phyloP scores from a whole-genome alignment of 805 yeast species.

The Pichia nanzhaoensis region DNA sequence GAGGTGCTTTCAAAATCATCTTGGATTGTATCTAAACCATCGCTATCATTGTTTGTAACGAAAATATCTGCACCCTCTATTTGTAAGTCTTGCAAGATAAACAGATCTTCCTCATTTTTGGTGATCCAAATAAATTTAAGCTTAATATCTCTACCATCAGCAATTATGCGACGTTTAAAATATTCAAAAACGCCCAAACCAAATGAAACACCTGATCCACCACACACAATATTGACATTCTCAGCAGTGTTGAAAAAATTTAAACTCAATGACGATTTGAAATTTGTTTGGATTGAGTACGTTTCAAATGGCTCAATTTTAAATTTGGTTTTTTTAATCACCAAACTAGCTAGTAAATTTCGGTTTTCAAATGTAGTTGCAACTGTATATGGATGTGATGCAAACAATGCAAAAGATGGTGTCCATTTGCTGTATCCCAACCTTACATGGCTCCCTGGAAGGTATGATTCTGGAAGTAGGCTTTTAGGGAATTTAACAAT shows the following conservation, averaged over 20 bases:
- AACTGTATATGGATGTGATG: conserved; percentile 66
- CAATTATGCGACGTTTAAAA: conserved; percentile 25
- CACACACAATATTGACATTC: conserved; percentile 50
- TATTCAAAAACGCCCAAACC: conserved; percentile 48
- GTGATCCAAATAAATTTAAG: conserved; percentile 51
- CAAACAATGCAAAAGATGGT: conserved; percentile 40
- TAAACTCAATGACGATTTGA: conserved; percentile 36
- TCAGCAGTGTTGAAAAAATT: conserved; percentile 43
- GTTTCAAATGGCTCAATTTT: conserved; percentile 26
- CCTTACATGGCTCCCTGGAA: conserved; percentile 56
- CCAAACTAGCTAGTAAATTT: conserved; percentile 35
- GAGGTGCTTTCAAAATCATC: conserved; percentile 23
- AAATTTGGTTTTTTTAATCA: conserved; percentile 39
- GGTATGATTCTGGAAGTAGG: conserved; percentile 20
- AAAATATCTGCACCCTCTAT: conserved; percentile 33
- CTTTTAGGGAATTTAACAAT: conserved; percentile 16
- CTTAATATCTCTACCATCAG: conserved; percentile 23
- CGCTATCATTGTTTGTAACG: conserved; percentile 26
- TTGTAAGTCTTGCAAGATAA: conserved; percentile 36
- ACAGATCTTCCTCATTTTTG: conserved; percentile 39
- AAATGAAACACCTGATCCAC: conserved; percentile 69
- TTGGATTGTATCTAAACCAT: neutral
- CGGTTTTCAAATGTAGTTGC: conserved; percentile 31
- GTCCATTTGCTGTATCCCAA: conserved; percentile 34
- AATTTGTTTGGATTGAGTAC: conserved; percentile 37